These are phyloP conservation scores for Candida sp. DNA, from an alignment of 1,139 yeast species.

Conservation along the genomic window DNA sequence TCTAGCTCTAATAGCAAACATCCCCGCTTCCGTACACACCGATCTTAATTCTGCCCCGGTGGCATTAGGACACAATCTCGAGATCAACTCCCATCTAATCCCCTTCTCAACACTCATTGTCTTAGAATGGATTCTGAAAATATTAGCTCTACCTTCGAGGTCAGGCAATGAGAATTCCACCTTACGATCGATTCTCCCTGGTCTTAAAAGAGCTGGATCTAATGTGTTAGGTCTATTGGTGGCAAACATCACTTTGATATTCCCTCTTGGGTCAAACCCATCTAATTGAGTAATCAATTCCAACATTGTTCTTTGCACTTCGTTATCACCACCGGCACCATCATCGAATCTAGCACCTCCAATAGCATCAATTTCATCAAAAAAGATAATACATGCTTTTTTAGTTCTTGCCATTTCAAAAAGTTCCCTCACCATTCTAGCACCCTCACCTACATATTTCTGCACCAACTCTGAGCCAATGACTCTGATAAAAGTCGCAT, in stretches of 20 bases:
- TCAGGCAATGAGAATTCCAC: constrained; percentile 97
- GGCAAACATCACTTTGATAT: constrained; percentile 98
- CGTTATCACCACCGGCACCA: constrained; percentile 99
- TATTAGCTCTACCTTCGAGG: constrained; percentile 95
- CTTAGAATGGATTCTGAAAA: constrained; percentile 94
- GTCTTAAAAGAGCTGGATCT: constrained; percentile 96
- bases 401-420: constrained; percentile 99
- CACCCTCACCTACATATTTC: constrained; percentile 99
- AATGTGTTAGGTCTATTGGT: constrained; percentile 97
- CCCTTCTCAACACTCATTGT: constrained; percentile 97
- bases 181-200: constrained; percentile 97
- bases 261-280: constrained; percentile 98
- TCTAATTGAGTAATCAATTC: constrained; percentile 96
- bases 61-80: constrained; percentile 95
- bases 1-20: constrained; percentile 98
- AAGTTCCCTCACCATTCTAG: constrained; percentile 97
- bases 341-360: constrained; percentile 99
- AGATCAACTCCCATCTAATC: constrained; percentile 97
- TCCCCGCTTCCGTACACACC: constrained; percentile 97
- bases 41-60: constrained; percentile 98
- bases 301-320: constrained; percentile 98
- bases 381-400: constrained; percentile 93
- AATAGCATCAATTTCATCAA: constrained; percentile 97
- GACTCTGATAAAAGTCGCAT: constrained; percentile 96
- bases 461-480: constrained; percentile 98